A percentile compares a stretch with the other conserved stretches of the same genome.
Evolutionary conservation across 345 rosid species (phyloP).

Genomic region (Nasturtium officinale): DNA sequence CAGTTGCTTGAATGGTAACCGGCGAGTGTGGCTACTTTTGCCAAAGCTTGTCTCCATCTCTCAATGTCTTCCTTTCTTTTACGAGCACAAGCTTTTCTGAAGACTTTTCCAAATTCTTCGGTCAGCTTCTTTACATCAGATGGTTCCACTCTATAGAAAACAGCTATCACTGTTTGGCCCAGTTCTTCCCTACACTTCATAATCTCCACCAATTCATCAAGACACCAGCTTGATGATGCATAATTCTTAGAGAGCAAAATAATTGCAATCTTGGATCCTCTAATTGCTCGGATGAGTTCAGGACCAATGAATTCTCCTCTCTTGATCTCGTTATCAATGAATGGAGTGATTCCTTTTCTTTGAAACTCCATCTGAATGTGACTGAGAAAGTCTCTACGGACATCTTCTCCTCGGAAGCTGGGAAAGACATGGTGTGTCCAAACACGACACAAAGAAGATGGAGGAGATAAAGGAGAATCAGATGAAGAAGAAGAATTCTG

Average conservation of each 20-base stretch:
- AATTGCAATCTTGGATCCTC: neutral
- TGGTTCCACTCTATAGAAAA: neutral
- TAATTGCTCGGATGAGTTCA: neutral
- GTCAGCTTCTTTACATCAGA: neutral
- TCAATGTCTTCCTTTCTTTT: neutral
- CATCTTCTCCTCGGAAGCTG: neutral
- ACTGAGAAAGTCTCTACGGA: neutral
- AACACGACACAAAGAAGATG: neutral
- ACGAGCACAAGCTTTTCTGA: neutral
- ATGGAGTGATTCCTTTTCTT: neutral
- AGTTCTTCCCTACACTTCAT: neutral
- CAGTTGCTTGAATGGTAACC: neutral
- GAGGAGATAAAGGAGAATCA: neutral
- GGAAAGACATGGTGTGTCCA: neutral
- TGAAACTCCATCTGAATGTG: constrained; percentile 4
- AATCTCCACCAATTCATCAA: neutral
- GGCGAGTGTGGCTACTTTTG: neutral
- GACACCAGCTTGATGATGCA: neutral
- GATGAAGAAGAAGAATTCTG: neutral
- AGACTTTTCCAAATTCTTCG: neutral
- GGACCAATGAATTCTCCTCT: neutral
- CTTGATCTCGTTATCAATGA: neutral
- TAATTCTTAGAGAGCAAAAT: neutral
- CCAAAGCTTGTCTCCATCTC: neutral
- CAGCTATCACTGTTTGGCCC: neutral